phyloP scores from a whole-genome alignment of 768 basidiomycete species.

The Lactarius tabidus region DNA sequence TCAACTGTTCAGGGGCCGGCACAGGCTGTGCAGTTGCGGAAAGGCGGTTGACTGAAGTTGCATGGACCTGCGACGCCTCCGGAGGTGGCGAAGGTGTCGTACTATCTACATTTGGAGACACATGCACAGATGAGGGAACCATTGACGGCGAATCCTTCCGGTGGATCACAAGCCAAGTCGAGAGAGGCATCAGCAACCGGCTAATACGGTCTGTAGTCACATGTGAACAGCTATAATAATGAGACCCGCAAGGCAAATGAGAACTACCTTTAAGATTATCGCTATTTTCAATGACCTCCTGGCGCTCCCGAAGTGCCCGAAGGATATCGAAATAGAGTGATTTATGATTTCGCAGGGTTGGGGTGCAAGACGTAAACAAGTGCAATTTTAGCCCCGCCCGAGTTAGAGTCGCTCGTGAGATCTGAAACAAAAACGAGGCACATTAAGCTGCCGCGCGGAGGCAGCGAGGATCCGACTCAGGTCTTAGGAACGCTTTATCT shows the following conservation, averaged over 20 bases:
- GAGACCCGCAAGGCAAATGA: slow-evolving; percentile 3
- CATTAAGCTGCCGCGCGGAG: slow-evolving; percentile 13
- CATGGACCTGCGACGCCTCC: background rate
- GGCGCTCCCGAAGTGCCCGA: slow-evolving; percentile 20
- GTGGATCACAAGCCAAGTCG: slow-evolving; percentile 25
- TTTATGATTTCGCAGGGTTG: slow-evolving; percentile 21
- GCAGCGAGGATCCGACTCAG: slow-evolving; percentile 4
- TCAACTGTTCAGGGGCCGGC: slow-evolving; percentile 17
- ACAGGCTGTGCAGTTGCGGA: background rate
- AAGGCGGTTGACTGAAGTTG: background rate
- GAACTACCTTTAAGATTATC: slow-evolving; percentile 23
- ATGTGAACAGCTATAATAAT: slow-evolving; percentile 6
- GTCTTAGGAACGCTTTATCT: slow-evolving; percentile 5
- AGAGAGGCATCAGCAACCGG: slow-evolving; percentile 24
- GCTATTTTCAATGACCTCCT: slow-evolving; percentile 16
- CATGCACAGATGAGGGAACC: slow-evolving; percentile 5
- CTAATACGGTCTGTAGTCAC: slow-evolving; percentile 19
- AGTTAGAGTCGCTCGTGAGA: slow-evolving; percentile 24
- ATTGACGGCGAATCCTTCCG: slow-evolving; percentile 9
- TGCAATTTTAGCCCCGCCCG: slow-evolving; percentile 24
- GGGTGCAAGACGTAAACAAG: slow-evolving; percentile 22
- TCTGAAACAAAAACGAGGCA: slow-evolving; percentile 22
- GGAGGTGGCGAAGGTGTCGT: slow-evolving; percentile 1
- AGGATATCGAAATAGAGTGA: slow-evolving; percentile 25
- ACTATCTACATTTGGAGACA: slow-evolving; percentile 1